Percentiles rank a stretch among this genome's conserved stretches.
These are phyloP conservation scores for Ceraceosorus bombacis DNA, from an alignment of 1,284 basidiomycete species.

Conservation along the genomic window DNA sequence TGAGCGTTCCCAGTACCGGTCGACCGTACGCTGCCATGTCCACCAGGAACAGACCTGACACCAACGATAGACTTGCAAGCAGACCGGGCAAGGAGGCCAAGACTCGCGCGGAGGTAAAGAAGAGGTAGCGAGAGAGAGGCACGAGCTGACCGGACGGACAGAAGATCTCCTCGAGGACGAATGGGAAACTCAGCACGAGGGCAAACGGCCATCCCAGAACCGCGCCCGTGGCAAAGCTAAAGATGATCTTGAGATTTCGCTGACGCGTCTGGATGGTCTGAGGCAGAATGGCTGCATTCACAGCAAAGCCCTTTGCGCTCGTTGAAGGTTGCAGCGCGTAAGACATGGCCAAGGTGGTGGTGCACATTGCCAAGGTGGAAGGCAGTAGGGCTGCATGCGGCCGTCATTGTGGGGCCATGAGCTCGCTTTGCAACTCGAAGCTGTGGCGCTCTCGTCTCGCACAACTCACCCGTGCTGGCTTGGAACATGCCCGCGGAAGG, in stretches of 20 bases:
- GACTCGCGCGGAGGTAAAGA: conserved; percentile 29
- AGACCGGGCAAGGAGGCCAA: conserved; percentile 54
- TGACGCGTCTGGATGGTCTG: conserved; percentile 25
- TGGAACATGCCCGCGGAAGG: conserved; percentile 90
- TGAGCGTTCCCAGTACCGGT: conserved; percentile 73
- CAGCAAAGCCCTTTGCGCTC: conserved; percentile 2
- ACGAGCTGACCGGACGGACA: conserved; percentile 56
- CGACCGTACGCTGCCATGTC: conserved; percentile 84
- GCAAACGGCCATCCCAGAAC: conserved; percentile 95
- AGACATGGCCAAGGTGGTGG: conserved; percentile 71
- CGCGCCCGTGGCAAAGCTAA: conserved; percentile 67
- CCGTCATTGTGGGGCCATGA: not conserved
- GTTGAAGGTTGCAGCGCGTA: conserved; percentile 64
- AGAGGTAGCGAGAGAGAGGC: conserved; percentile 13
- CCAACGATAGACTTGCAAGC: too few relatives aligned
- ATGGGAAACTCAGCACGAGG: conserved; percentile 74
- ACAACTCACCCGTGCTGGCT: conserved; percentile 64
- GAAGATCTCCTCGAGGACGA: conserved; percentile 82
- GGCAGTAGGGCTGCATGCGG: conserved; percentile 53
- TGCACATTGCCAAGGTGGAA: conserved; percentile 90
- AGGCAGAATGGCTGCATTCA: conserved; percentile 3
- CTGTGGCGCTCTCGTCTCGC: not conserved
- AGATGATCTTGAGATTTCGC: conserved; percentile 56
- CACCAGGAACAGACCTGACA: conserved; percentile 16
- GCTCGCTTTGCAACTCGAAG: not conserved